phyloP scores from a whole-genome alignment of 2,329 filamentous ascomycete genomes.

The Metarhizium robertsii region DNA sequence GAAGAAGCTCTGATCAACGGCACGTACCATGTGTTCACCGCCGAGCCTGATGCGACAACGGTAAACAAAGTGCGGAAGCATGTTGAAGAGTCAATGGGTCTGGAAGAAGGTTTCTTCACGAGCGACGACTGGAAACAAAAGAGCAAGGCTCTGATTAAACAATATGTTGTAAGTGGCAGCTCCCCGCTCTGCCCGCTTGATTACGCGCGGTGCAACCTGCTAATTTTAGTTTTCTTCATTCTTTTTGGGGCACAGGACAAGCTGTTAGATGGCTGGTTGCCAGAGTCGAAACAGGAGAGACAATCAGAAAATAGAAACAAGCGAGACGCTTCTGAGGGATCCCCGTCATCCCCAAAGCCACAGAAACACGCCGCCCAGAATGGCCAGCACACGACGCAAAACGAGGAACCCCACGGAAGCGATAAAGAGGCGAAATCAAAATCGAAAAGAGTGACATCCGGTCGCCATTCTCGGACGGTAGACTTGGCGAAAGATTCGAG shows the following conservation, averaged over 20 bases:
- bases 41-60: constrained; percentile 36
- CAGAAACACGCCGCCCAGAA: constrained; percentile 16
- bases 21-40: constrained; percentile 35
- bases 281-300: constrained; percentile 17
- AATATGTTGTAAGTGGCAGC: constrained; percentile 37
- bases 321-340: constrained; percentile 22
- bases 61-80: constrained; percentile 48
- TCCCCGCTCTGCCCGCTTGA: neutral
- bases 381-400: constrained; percentile 10
- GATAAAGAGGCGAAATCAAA: constrained; percentile 5
- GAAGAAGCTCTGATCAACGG: constrained; percentile 37
- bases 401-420: neutral
- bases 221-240: neutral
- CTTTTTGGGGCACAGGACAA: constrained; percentile 19
- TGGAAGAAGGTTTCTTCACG: constrained; percentile 43
- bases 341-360: constrained; percentile 17
- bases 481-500: constrained; percentile 9
- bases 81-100: constrained; percentile 36
- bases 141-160: constrained; percentile 49
- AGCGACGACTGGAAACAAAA: constrained; percentile 43
- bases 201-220: neutral
- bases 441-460: constrained; percentile 5
- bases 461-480: constrained; percentile 8
- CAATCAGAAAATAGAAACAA: constrained; percentile 21
- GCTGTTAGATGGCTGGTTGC: constrained; percentile 26